A percentile compares a stretch with the other conserved stretches of the same genome.
Conservation (phyloP, 495 filamentous ascomycete species). For the Aspergillus cavernicola region DNA sequence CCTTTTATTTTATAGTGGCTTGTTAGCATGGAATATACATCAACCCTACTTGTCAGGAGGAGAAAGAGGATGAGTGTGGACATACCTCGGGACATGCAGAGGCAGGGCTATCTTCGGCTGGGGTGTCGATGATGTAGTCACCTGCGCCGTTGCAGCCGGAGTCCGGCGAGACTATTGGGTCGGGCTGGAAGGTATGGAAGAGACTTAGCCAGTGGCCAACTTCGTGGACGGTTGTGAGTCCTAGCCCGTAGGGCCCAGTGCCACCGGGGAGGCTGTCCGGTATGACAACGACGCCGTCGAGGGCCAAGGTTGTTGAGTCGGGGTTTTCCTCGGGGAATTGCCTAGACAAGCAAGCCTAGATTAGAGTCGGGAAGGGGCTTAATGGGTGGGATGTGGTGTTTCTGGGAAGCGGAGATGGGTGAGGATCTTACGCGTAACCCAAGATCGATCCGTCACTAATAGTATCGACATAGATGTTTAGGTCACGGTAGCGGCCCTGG, state of each 20-base stretch:
- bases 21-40: too few species aligned
- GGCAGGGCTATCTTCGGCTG: not conserved
- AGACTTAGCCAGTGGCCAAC: conserved; percentile 7
- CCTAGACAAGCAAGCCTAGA: not conserved
- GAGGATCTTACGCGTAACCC: conserved; percentile 1
- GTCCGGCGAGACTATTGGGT: not conserved
- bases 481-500: not conserved
- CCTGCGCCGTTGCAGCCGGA: not conserved
- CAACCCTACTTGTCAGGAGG: not conserved
- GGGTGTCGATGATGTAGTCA: not conserved
- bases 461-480: not conserved
- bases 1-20: not conserved
- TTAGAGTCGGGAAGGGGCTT: too few species aligned
- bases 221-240: conserved; percentile 4
- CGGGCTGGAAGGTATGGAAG: conserved; percentile 1
- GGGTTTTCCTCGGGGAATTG: not conserved
- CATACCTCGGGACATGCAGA: not conserved
- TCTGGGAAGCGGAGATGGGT: too few species aligned
- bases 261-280: not conserved
- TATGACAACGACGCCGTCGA: conserved; percentile 1
- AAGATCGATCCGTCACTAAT: not conserved
- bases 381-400: too few species aligned
- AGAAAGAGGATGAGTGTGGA: not conserved
- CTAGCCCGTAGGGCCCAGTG: not conserved
- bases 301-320: not conserved